These are phyloP conservation scores for Cinnamomum micranthum DNA, from an alignment of 164 flowering plant genomes.

Conservation along the genomic window DNA sequence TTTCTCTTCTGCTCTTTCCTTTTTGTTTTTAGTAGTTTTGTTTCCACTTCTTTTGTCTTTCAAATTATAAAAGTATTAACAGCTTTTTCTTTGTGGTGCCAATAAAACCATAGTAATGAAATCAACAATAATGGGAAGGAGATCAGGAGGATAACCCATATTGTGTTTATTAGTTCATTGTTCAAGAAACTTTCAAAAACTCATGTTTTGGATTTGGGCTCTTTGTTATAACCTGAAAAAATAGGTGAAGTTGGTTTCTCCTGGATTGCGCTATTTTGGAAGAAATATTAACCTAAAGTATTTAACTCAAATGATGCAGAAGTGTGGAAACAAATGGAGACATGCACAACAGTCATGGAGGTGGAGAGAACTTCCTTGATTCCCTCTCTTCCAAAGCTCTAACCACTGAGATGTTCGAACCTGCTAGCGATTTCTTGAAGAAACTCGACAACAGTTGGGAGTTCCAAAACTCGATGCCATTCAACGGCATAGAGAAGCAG, in stretches of 20 bases:
- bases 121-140: too few relatives aligned
- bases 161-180: too few relatives aligned
- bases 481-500: constrained; percentile 20
- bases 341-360: constrained; percentile 30
- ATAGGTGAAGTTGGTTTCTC: too few relatives aligned
- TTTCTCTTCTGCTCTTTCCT: background rate
- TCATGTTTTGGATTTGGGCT: too few relatives aligned
- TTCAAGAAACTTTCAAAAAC: too few relatives aligned
- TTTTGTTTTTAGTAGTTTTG: too few relatives aligned
- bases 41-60: background rate
- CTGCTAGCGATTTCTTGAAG: constrained; percentile 34
- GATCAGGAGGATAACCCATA: too few relatives aligned
- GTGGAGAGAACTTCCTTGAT: constrained; percentile 40
- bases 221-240: too few relatives aligned
- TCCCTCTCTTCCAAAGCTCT: constrained; percentile 37
- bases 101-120: too few relatives aligned
- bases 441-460: constrained; percentile 48
- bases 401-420: constrained; percentile 37
- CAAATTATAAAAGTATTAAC: too few relatives aligned
- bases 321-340: constrained; percentile 37
- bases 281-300: background rate
- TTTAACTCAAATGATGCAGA: constrained; percentile 20
- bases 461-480: constrained; percentile 25
- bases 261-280: too few relatives aligned
- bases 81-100: too few relatives aligned